phyloP scores from a whole-genome alignment of 345 rosid genomes.

The Arabidopsis suecica region DNA sequence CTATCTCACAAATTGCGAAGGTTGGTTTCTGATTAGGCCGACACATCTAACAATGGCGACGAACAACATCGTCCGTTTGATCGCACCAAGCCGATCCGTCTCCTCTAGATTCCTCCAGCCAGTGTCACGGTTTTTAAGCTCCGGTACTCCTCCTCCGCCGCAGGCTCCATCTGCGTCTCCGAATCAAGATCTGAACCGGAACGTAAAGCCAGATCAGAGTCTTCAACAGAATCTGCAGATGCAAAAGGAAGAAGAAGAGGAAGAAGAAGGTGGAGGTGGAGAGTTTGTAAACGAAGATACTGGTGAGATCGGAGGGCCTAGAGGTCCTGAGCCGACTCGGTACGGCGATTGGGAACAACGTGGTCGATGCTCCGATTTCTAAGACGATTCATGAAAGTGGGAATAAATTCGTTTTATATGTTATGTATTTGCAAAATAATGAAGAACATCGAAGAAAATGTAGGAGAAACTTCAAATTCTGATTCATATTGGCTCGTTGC shows the following conservation, averaged over 20 bases:
- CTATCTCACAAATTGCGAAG: neutral
- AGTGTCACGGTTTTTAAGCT: slow-evolving; percentile 36
- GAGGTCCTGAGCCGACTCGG: slow-evolving; percentile 91
- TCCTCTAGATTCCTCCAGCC: slow-evolving; percentile 32
- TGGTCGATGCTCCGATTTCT: slow-evolving; percentile 94
- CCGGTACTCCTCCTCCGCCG: slow-evolving; percentile 27
- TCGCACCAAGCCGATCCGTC: slow-evolving; percentile 31
- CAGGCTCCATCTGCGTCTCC: slow-evolving; percentile 21
- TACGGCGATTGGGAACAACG: slow-evolving; percentile 95
- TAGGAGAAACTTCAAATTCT: neutral
- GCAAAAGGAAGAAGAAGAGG: slow-evolving; percentile 32
- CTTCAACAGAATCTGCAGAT: slow-evolving; percentile 36
- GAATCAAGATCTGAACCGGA: slow-evolving; percentile 11
- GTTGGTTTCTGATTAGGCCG: neutral
- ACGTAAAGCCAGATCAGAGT: slow-evolving; percentile 38
- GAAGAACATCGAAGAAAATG: neutral
- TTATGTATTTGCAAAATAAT: slow-evolving; percentile 5
- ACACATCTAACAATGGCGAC: slow-evolving; percentile 37
- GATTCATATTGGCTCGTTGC: neutral
- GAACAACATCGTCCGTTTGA: slow-evolving; percentile 30
- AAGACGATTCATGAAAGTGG: slow-evolving; percentile 17
- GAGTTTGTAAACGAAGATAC: slow-evolving; percentile 64
- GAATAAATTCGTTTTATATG: neutral
- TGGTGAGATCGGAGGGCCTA: slow-evolving; percentile 88
- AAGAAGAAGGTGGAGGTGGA: slow-evolving; percentile 47